Percentiles rank a stretch among this genome's conserved stretches.
phyloP scores from a whole-genome alignment of 202 grass and related monocot species.

The Brachypodium distachyon region DNA sequence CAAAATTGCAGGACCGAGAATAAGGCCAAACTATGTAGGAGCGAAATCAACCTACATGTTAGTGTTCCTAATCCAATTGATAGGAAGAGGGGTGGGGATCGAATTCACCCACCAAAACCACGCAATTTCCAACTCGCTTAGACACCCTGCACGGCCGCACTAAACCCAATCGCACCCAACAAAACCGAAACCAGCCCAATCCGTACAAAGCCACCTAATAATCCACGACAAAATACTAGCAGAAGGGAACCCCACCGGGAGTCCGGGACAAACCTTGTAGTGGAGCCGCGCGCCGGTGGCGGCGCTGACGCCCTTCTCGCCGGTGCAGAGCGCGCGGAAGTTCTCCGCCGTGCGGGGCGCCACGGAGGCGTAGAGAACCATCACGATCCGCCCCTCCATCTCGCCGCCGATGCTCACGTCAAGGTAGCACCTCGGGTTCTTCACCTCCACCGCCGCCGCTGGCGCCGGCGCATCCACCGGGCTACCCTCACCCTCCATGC shows the following conservation, averaged over 20 bases:
- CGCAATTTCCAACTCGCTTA: background rate
- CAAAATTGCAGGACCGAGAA: background rate
- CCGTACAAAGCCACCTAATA: background rate
- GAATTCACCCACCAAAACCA: background rate
- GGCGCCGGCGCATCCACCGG: background rate
- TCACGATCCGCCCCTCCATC: slow-evolving; percentile 82
- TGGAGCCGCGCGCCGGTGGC: slow-evolving; percentile 55
- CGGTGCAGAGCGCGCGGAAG: slow-evolving; percentile 91
- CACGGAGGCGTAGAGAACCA: slow-evolving; percentile 64
- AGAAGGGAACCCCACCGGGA: background rate
- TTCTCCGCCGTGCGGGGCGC: slow-evolving; percentile 74
- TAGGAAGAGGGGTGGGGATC: background rate
- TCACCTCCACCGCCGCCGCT: background rate
- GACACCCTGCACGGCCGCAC: background rate
- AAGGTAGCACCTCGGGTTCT: slow-evolving; percentile 72
- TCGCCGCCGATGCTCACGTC: slow-evolving; percentile 81
- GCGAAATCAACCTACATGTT: background rate
- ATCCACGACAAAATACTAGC: background rate
- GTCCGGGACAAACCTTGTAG: slow-evolving; percentile 47
- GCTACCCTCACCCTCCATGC: slow-evolving; percentile 40
- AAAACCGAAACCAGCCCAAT: background rate
- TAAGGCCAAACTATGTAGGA: background rate
- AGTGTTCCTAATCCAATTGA: background rate
- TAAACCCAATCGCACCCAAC: background rate
- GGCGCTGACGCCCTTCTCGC: slow-evolving; percentile 61